A percentile compares a stretch with the other conserved stretches of the same genome.
phyloP scores from a whole-genome alignment of 2,329 filamentous ascomycete genomes.

The Pseudocercospora vitis region DNA sequence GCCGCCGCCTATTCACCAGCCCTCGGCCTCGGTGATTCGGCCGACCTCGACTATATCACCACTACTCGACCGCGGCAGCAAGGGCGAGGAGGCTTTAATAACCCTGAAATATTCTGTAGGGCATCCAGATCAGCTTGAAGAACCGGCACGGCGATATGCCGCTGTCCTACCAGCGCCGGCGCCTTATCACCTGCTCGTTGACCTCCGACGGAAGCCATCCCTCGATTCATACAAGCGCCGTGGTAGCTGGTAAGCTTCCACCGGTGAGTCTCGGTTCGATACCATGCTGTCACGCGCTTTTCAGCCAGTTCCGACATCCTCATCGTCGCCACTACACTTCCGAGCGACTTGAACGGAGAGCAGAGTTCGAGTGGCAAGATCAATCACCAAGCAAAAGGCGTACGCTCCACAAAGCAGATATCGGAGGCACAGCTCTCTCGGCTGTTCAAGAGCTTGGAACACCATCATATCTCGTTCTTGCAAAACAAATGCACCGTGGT shows the following conservation, averaged over 20 bases:
- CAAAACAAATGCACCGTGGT: no score
- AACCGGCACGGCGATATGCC: no score
- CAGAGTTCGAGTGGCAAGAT: background rate
- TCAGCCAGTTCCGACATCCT: background rate
- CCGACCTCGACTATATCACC: background rate
- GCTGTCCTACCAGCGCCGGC: no score
- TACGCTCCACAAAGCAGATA: no score
- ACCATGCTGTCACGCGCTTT: background rate
- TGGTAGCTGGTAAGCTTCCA: background rate
- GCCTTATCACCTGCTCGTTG: no score
- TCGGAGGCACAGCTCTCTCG: no score
- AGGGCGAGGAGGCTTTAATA: background rate
- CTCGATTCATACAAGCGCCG: no score
- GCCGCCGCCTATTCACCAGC: background rate
- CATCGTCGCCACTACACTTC: background rate
- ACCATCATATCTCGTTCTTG: no score
- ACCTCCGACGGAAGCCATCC: no score
- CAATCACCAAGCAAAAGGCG: background rate
- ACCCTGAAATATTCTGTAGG: background rate
- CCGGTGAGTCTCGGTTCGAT: background rate
- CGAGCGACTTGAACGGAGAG: background rate
- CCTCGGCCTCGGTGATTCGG: conserved; percentile 3
- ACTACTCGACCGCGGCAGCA: background rate
- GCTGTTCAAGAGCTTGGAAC: no score
- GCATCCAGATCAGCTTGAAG: no score